Evolutionary conservation across 129 eudicot genomes (phyloP), one percentile per base, ranked within the genome.

Genomic region (Glebionis coronaria): DNA sequence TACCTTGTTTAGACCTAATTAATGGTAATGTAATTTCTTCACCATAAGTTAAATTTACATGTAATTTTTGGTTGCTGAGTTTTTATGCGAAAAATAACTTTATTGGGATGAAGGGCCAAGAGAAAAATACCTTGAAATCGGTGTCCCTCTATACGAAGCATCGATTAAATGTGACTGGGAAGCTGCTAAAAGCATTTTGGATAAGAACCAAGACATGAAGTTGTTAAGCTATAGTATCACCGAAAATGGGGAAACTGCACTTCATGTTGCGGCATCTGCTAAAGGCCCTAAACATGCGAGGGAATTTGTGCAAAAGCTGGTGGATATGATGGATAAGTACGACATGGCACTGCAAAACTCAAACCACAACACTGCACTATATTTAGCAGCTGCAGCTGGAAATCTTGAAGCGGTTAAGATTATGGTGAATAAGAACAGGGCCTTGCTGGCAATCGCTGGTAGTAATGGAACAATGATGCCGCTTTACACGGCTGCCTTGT

Each of bases 241-340:
- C 0, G 78, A 73, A 52, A 70, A 78, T 56, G 71, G 60, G 0
- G 88, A 83, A 25, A 83, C 74, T 7, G 70, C 88, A 10, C 82
- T 83, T 52, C 88, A 83, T 44, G 74, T 83, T 60, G 83, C 85
- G 0, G 78, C 83, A 35, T 71, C 76, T 0, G 80, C 77, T 5
- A 72, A 72, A 72, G 61, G 53, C 15, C 14, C 67, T 5, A 59
- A 71, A 61, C 54, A 52, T 15, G 68, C 63, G 2, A 62, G 12
- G 1, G 45, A 18, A 10, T 83, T 83, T 20, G 85, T 83, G 16
- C 20, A 31, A 18, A 80, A 80, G 9, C 51, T 80, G 5, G 60
- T 80, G 1, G 64, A 2, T 2, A 1, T 64, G 44, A 81, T 81
- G 86, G 20, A 56, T 9, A 52, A 58, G 12, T 16, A 46, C 4